Base-by-base conservation (phyloP, 2,329 filamentous ascomycete genomes). In the Teratosphaeria viscida region DNA sequence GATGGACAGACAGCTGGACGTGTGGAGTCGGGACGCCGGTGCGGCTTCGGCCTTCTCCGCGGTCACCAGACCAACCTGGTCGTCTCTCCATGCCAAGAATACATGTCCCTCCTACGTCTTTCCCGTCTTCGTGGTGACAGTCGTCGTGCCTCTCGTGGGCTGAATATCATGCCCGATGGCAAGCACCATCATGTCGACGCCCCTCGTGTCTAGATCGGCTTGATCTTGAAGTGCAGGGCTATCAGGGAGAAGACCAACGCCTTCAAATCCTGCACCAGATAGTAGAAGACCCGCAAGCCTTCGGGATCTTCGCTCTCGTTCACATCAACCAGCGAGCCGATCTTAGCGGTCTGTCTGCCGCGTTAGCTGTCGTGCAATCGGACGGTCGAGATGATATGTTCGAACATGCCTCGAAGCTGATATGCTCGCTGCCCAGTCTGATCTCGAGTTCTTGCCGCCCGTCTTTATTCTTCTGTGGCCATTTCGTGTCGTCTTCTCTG, bases 381-480 rank as follows among this genome's bases (percentile, higher is more conserved):
- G 39, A 58, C 76, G 56, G 11, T n/a, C 6, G 39, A 75, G 69
- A 59, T 27, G 56, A 54, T 37, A 6, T 10, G 37, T 26, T 29
- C 29, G 59, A 43, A 69, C 80, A 63, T 75, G 92, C 92, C 86
- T 99, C 94, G 66, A 99, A 99, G 1, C 91, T 95, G 67, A 99
- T 97, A 74, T 97, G 92, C 64, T 99, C 94, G 69, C 88, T 94
- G 52, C 92, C 94, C 59, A 99, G 74, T 55, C 92, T 84, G 61
- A 99, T 96, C 75, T 99, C 94, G 55, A 99, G 81, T 77, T 99
- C 94, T 74, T 99, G 94, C 64, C 92, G 85, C 39, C 94, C 94
- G 69, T 99, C 94, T 78, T 97, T 97, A 79, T 99, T 99, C 83
- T 97, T 99, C 75, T 95, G 90, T 0, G 94, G 94, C 94, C 94